These are phyloP conservation scores for Tuber calosporum DNA, from an alignment of 495 filamentous ascomycete species.

Conservation along the genomic window DNA sequence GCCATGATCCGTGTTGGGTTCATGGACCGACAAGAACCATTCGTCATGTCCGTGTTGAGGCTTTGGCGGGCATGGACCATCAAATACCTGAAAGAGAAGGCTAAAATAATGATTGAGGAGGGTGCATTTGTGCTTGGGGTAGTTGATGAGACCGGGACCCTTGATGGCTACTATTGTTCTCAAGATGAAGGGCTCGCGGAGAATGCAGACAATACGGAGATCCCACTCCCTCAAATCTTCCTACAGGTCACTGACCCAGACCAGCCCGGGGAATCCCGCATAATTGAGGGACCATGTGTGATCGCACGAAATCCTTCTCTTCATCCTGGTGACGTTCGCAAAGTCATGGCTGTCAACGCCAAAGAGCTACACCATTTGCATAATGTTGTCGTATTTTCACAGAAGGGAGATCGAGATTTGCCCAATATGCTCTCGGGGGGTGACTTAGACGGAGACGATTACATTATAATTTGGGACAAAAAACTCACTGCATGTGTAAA, in stretches of 20 bases:
- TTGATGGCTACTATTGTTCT: slow-evolving; percentile 58
- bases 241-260: slow-evolving; percentile 60
- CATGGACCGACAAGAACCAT: slow-evolving; percentile 68
- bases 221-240: slow-evolving; percentile 73
- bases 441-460: slow-evolving; percentile 95
- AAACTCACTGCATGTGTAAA: slow-evolving; percentile 53
- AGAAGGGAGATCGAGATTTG: slow-evolving; percentile 74
- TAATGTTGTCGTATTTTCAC: slow-evolving; percentile 81
- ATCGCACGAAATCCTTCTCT: slow-evolving; percentile 89
- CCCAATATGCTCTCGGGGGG: slow-evolving; percentile 93
- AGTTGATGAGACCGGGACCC: slow-evolving; percentile 69
- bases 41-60: slow-evolving; percentile 63
- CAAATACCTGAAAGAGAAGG: slow-evolving; percentile 85
- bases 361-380: slow-evolving; percentile 64
- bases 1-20: slow-evolving; percentile 74
- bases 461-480: slow-evolving; percentile 84
- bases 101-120: slow-evolving; percentile 69
- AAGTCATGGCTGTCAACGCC: slow-evolving; percentile 75
- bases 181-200: slow-evolving; percentile 34
- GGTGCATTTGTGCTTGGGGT: slow-evolving; percentile 87
- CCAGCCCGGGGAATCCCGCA: slow-evolving; percentile 49
- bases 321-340: slow-evolving; percentile 85
- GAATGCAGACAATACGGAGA: slow-evolving; percentile 17
- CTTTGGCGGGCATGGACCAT: slow-evolving; percentile 78
- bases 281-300: slow-evolving; percentile 73